Percentiles rank a stretch among this genome's conserved stretches.
Evolutionary conservation across 148 eudicot genomes (phyloP).

Genomic region (Fagopyrum esculentum): DNA sequence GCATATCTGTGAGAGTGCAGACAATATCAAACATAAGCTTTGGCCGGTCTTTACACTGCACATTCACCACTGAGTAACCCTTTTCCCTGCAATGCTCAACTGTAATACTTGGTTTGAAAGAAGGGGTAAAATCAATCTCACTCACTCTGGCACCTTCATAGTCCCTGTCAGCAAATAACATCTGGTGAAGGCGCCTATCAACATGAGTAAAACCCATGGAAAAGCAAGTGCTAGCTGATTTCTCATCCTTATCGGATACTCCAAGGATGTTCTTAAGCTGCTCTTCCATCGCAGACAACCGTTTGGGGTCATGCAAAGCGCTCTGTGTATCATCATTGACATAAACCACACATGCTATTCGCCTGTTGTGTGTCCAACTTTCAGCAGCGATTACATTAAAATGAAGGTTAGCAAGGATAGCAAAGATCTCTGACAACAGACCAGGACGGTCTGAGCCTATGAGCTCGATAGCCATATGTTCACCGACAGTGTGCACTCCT

Average conservation of each 20-base stretch:
- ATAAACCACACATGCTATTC: slow-evolving; percentile 45
- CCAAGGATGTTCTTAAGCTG: slow-evolving; percentile 25
- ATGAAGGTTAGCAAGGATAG: slow-evolving; percentile 37
- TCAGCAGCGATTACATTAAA: slow-evolving; percentile 52
- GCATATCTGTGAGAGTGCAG: slow-evolving; percentile 49
- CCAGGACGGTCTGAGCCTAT: slow-evolving; percentile 59
- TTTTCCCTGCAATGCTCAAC: slow-evolving; percentile 39
- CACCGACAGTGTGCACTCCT: slow-evolving; percentile 40
- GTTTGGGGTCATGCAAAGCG: slow-evolving; percentile 7
- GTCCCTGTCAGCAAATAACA: slow-evolving; percentile 67
- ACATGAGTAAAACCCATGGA: slow-evolving; percentile 44
- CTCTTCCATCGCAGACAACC: slow-evolving; percentile 26
- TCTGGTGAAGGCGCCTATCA: slow-evolving; percentile 45
- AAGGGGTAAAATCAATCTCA: slow-evolving; percentile 7
- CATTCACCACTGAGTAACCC: slow-evolving; percentile 42
- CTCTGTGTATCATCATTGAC: slow-evolving; percentile 44
- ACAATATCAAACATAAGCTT: slow-evolving; percentile 47
- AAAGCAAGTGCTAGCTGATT: slow-evolving; percentile 40
- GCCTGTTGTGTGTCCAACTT: slow-evolving; percentile 55
- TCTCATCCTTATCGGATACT: slow-evolving; percentile 31
- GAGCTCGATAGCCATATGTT: slow-evolving; percentile 44
- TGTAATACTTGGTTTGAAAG: slow-evolving; percentile 25
- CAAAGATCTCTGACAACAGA: slow-evolving; percentile 49
- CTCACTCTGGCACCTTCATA: slow-evolving; percentile 25
- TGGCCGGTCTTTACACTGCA: slow-evolving; percentile 44